Evolutionary conservation across 768 basidiomycete genomes (phyloP).

Genomic region (Heimioporus sp.): DNA sequence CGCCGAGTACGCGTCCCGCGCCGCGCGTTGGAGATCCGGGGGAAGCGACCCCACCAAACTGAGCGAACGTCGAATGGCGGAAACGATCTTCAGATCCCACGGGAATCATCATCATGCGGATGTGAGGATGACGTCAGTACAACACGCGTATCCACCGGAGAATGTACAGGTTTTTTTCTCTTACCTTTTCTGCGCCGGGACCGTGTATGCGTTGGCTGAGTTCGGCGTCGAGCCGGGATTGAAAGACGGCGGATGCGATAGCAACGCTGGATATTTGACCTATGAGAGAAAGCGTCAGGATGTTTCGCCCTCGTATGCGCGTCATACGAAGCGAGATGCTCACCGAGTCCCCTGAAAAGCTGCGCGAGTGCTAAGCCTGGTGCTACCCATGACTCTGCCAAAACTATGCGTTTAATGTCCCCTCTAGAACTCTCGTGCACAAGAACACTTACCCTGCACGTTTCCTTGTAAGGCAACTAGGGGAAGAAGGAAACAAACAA

Average conservation of each 20-base stretch:
- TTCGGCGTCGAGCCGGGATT: constrained; percentile 12
- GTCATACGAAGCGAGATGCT: background rate
- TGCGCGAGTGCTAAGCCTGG: constrained; percentile 6
- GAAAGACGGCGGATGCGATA: constrained; percentile 16
- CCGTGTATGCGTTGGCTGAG: constrained; percentile 6
- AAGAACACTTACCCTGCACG: constrained; percentile 1
- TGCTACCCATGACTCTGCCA: background rate
- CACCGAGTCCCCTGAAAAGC: constrained; percentile 13
- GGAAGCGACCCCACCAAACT: constrained; percentile 10
- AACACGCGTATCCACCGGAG: no score
- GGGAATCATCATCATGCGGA: no score
- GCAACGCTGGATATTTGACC: constrained; percentile 13
- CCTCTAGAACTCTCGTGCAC: background rate
- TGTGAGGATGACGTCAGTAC: no score
- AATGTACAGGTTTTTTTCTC: background rate
- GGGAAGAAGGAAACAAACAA: background rate
- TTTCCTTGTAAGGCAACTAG: constrained; percentile 15
- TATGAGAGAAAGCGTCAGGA: no score
- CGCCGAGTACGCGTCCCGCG: constrained; percentile 6
- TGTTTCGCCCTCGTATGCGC: no score
- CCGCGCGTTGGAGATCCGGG: constrained; percentile 6
- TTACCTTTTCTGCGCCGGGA: constrained; percentile 10
- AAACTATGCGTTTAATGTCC: background rate
- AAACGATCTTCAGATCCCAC: background rate
- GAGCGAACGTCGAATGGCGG: constrained; percentile 12